Evolutionary conservation across 2,329 filamentous ascomycete species (phyloP).

Genomic region (Pyrenophora graminea): DNA sequence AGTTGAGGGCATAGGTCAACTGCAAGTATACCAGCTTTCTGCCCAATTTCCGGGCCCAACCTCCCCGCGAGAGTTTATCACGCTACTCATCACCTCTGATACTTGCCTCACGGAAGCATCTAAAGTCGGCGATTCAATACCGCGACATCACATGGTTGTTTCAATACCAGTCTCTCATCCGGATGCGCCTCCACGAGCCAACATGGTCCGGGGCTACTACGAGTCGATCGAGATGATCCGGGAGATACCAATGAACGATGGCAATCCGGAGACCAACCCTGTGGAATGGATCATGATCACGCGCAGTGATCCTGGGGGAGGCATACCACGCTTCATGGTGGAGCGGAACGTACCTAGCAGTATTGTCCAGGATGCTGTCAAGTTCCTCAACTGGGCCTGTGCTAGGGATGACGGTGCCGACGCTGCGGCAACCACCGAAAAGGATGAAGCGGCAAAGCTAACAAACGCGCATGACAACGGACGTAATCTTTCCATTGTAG

Average conservation of each 20-base stretch:
- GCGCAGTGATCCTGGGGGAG: slow-evolving; percentile 84
- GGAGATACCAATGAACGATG: slow-evolving; percentile 67
- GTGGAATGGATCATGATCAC: slow-evolving; percentile 95
- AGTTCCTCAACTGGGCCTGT: slow-evolving; percentile 80
- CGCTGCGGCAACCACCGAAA: slow-evolving; percentile 22
- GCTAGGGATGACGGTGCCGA: slow-evolving; percentile 50
- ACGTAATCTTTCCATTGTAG: slow-evolving; percentile 32
- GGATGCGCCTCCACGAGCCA: slow-evolving; percentile 68
- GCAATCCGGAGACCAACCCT: slow-evolving; percentile 61
- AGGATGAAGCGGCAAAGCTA: slow-evolving; percentile 21
- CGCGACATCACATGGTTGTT: slow-evolving; percentile 80
- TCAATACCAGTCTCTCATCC: slow-evolving; percentile 83
- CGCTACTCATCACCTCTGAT: slow-evolving; percentile 71
- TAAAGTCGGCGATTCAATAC: slow-evolving; percentile 48
- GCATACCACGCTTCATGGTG: slow-evolving; percentile 87
- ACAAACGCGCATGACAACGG: slow-evolving; percentile 22
- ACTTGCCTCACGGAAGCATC: slow-evolving; percentile 55
- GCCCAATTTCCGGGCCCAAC: slow-evolving; percentile 90
- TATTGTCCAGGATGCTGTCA: slow-evolving; percentile 77
- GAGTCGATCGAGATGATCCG: slow-evolving; percentile 91
- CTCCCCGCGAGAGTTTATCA: slow-evolving; percentile 84
- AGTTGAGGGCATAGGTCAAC: slow-evolving; percentile 63
- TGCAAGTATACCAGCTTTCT: slow-evolving; percentile 82
- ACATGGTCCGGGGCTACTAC: slow-evolving; percentile 82
- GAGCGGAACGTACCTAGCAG: slow-evolving; percentile 82